These are phyloP conservation scores for Pseudocercospora cruenta DNA, from an alignment of 2,329 filamentous ascomycete genomes.

Conservation along the genomic window DNA sequence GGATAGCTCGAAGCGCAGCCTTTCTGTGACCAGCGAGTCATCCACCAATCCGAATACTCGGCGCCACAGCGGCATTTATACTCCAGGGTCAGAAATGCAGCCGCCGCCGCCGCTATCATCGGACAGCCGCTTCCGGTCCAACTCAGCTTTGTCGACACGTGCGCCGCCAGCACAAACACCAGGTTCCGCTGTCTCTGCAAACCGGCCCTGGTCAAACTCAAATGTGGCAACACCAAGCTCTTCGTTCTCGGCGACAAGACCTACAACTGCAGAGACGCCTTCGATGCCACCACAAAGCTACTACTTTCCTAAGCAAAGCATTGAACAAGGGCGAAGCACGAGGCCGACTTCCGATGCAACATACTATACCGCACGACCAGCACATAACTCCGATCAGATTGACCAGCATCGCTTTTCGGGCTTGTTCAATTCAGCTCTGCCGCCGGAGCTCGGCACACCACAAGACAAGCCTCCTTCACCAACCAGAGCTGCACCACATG, in stretches of 20 bases:
- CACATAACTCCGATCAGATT: constrained; percentile 22
- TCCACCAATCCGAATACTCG: constrained; percentile 40
- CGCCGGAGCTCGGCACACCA: constrained; percentile 27
- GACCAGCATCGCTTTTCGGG: constrained; percentile 35
- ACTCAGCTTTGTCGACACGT: constrained; percentile 58
- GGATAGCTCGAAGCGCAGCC: constrained; percentile 45
- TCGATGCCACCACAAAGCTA: constrained; percentile 22
- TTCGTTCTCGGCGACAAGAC: constrained; percentile 43
- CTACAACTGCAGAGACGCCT: constrained; percentile 39
- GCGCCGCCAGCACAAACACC: constrained; percentile 42
- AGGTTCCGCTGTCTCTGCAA: constrained; percentile 45
- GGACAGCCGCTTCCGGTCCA: constrained; percentile 55
- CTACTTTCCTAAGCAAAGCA: constrained; percentile 32
- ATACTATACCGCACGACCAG: constrained; percentile 36
- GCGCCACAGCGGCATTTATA: constrained; percentile 69
- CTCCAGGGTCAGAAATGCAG: constrained; percentile 34
- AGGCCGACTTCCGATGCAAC: constrained; percentile 38
- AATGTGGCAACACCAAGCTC: constrained; percentile 53
- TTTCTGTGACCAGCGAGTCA: constrained; percentile 41
- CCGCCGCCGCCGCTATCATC: constrained; percentile 8
- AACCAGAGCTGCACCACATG: constrained; percentile 25
- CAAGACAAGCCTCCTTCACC: constrained; percentile 17
- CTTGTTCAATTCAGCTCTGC: constrained; percentile 40
- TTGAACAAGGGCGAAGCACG: constrained; percentile 28
- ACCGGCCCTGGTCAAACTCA: constrained; percentile 35